A percentile compares a stretch with the other conserved stretches of the same genome.
Conservation (phyloP, 768 basidiomycete genomes). For the Boletus rubropictus region DNA sequence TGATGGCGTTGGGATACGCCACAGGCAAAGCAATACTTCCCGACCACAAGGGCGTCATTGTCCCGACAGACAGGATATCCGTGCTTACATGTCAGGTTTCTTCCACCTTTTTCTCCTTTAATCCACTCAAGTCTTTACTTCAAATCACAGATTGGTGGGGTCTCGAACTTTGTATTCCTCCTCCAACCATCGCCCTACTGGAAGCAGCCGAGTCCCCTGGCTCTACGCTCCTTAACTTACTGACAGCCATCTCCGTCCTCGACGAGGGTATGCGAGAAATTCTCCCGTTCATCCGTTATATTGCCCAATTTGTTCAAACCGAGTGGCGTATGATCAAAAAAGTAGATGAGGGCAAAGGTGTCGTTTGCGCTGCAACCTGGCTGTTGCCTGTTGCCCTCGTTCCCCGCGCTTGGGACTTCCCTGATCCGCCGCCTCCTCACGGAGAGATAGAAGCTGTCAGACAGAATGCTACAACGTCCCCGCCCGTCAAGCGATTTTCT, state of each 20-base stretch:
- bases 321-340: conserved; percentile 63
- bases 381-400: conserved; percentile 76
- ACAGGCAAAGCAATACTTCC: conserved; percentile 60
- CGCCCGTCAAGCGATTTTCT: conserved; percentile 21
- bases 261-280: conserved; percentile 77
- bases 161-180: conserved; percentile 70
- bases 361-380: conserved; percentile 90
- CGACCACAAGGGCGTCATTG: conserved; percentile 64
- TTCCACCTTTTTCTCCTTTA: background rate
- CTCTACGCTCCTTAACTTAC: conserved; percentile 58
- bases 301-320: conserved; percentile 70
- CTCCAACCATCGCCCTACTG: conserved; percentile 59
- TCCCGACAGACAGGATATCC: conserved; percentile 73
- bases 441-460: conserved; percentile 9
- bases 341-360: conserved; percentile 67
- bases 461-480: conserved; percentile 18
- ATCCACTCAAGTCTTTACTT: conserved; percentile 6
- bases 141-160: conserved; percentile 79
- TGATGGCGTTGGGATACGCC: conserved; percentile 74
- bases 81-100: conserved; percentile 66
- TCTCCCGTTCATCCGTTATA: conserved; percentile 78
- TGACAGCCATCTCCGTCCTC: conserved; percentile 65
- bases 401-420: conserved; percentile 76
- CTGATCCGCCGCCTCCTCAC: conserved; percentile 38
- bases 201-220: conserved; percentile 56